phyloP scores from a whole-genome alignment of 2,329 filamentous ascomycete genomes.

The Golovinomyces cichoracearum region DNA sequence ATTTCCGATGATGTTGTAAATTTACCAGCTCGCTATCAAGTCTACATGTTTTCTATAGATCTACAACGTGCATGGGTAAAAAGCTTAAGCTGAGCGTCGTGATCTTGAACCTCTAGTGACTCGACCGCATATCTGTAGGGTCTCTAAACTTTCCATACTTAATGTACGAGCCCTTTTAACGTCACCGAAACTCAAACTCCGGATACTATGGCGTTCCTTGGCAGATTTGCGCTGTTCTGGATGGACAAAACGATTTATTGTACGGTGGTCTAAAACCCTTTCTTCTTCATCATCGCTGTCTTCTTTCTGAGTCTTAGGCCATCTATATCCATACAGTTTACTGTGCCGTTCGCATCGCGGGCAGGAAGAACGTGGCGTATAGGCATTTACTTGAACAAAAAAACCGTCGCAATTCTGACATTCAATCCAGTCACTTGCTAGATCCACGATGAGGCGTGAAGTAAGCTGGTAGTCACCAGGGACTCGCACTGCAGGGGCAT shows the following conservation, averaged over 20 bases:
- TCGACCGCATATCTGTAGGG: background rate
- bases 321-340: constrained; percentile 80
- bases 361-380: constrained; percentile 62
- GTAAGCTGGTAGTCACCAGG: constrained; percentile 70
- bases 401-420: constrained; percentile 60
- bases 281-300: constrained; percentile 48
- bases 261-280: constrained; percentile 51
- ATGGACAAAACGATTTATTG: constrained; percentile 58
- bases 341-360: constrained; percentile 85
- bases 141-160: background rate
- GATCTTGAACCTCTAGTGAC: background rate
- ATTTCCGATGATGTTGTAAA: no score
- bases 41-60: background rate
- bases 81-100: background rate
- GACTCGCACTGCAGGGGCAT: constrained; percentile 19
- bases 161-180: background rate
- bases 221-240: constrained; percentile 32
- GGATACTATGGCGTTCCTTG: constrained; percentile 7
- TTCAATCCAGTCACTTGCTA: constrained; percentile 58
- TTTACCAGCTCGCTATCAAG: no score
- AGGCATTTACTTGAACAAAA: constrained; percentile 75
- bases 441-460: constrained; percentile 45
- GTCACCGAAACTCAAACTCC: background rate
- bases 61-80: background rate
- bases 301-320: constrained; percentile 79